These are phyloP conservation scores for Elongisporangium prolatum DNA, from an alignment of 352 stramenopile species.

Conservation along the genomic window DNA sequence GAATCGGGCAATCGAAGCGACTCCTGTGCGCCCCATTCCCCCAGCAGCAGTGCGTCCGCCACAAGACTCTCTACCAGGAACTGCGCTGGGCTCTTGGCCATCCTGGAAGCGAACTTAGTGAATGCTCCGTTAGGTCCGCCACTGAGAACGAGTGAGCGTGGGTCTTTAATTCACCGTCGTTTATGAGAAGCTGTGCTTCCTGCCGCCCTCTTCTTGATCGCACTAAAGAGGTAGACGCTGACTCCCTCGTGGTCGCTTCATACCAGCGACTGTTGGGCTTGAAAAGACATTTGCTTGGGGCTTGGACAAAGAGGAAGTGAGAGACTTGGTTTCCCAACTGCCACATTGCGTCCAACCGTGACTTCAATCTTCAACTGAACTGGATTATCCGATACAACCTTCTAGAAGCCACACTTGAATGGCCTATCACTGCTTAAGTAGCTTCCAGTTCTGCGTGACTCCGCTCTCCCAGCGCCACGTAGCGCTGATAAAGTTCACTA, in stretches of 20 bases:
- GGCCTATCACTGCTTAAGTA: not conserved
- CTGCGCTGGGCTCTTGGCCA: not conserved
- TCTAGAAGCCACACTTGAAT: not conserved
- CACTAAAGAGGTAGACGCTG: no score
- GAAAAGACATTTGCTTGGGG: no score
- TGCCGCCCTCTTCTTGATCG: no score
- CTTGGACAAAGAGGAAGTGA: no score
- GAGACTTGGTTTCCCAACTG: no score
- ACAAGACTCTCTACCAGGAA: not conserved
- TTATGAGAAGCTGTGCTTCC: no score
- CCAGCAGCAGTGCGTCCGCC: not conserved
- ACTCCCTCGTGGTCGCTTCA: no score
- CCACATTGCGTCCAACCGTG: no score
- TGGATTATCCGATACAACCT: no score
- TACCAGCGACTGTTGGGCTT: no score
- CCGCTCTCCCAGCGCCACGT: conserved; percentile 58
- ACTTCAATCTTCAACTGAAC: no score
- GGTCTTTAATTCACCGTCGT: no score
- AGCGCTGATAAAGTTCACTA: conserved; percentile 41
- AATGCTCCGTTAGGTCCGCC: not conserved
- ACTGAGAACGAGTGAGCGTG: not conserved
- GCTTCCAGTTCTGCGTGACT: conserved; percentile 19
- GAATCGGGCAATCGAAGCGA: not conserved
- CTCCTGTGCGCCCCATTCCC: not conserved
- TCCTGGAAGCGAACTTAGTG: not conserved